These are phyloP conservation scores for Alternaria angustiovoidea DNA, from an alignment of 2,329 filamentous ascomycete genomes.

Conservation along the genomic window DNA sequence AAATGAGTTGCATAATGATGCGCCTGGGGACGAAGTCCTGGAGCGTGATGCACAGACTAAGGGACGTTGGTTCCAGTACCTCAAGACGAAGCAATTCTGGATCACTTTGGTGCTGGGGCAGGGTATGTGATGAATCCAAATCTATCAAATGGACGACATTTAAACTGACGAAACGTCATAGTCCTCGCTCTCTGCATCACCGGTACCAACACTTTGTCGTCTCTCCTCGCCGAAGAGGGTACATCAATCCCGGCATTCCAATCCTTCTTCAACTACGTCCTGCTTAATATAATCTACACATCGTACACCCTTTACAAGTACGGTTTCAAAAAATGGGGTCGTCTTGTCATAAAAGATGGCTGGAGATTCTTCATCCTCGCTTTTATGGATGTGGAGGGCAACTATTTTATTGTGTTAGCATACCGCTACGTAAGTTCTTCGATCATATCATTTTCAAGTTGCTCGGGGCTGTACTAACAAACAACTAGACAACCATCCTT, in stretches of 20 bases:
- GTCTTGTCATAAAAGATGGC: slow-evolving; percentile 72
- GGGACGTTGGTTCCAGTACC: slow-evolving; percentile 69
- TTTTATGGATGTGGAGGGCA: slow-evolving; percentile 94
- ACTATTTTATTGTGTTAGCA: slow-evolving; percentile 96
- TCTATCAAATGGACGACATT: not conserved
- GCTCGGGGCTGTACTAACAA: not conserved
- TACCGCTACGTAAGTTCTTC: slow-evolving; percentile 67
- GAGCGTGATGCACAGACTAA: slow-evolving; percentile 51
- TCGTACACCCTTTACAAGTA: slow-evolving; percentile 80
- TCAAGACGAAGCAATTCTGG: slow-evolving; percentile 88
- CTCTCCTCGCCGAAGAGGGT: slow-evolving; percentile 71
- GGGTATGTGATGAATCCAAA: slow-evolving; percentile 30
- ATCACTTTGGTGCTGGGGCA: slow-evolving; percentile 78
- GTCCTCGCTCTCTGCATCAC: slow-evolving; percentile 79
- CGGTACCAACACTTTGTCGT: slow-evolving; percentile 88
- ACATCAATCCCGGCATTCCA: slow-evolving; percentile 95
- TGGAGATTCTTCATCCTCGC: slow-evolving; percentile 93
- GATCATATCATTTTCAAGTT: not conserved
- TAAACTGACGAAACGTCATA: slow-evolving; percentile 11
- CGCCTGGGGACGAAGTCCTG: slow-evolving; percentile 29
- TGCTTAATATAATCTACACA: slow-evolving; percentile 84
- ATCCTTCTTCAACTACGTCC: slow-evolving; percentile 91
- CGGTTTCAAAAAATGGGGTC: slow-evolving; percentile 74
- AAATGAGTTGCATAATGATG: slow-evolving; percentile 33
- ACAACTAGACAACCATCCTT: slow-evolving; percentile 79